phyloP scores from a whole-genome alignment of 345 rosid species.

The Noccaea bulbosa region DNA sequence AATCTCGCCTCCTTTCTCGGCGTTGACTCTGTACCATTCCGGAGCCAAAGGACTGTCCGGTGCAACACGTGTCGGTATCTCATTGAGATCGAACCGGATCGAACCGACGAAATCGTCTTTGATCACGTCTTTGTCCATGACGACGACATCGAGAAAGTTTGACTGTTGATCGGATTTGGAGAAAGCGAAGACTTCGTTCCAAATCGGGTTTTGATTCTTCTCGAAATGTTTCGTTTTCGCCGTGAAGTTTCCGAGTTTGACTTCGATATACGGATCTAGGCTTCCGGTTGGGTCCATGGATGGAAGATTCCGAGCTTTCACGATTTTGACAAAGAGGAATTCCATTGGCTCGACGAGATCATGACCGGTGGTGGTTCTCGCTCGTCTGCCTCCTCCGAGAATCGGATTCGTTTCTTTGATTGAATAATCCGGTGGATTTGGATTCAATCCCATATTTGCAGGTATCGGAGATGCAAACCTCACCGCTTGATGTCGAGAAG shows the following conservation, averaged over 20 bases:
- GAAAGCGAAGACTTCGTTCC: conserved; percentile 95
- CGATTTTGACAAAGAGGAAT: conserved; percentile 79
- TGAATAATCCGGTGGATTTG: conserved; percentile 64
- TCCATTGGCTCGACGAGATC: conserved; percentile 96
- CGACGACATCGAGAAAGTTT: conserved; percentile 63
- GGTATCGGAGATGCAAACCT: conserved; percentile 13
- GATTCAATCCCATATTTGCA: conserved; percentile 15
- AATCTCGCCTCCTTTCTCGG: conserved; percentile 71
- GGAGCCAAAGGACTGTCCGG: conserved; percentile 95
- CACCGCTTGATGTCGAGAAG: background rate
- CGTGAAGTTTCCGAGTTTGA: conserved; percentile 87
- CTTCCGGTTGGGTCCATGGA: conserved; percentile 75
- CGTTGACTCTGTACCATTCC: conserved; percentile 83
- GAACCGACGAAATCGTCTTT: conserved; percentile 80
- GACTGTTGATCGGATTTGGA: conserved; percentile 70
- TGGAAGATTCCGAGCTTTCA: conserved; percentile 87
- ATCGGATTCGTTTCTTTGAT: conserved; percentile 85
- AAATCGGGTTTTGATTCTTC: conserved; percentile 77
- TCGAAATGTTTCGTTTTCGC: conserved; percentile 70
- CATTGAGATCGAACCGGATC: conserved; percentile 64
- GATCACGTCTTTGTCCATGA: conserved; percentile 76
- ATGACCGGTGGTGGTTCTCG: conserved; percentile 57
- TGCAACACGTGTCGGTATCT: conserved; percentile 75
- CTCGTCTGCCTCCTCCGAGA: conserved; percentile 78
- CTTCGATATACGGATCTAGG: conserved; percentile 80